Conservation (phyloP, 805 yeast species). For the Allodekkera sacchari region DNA sequence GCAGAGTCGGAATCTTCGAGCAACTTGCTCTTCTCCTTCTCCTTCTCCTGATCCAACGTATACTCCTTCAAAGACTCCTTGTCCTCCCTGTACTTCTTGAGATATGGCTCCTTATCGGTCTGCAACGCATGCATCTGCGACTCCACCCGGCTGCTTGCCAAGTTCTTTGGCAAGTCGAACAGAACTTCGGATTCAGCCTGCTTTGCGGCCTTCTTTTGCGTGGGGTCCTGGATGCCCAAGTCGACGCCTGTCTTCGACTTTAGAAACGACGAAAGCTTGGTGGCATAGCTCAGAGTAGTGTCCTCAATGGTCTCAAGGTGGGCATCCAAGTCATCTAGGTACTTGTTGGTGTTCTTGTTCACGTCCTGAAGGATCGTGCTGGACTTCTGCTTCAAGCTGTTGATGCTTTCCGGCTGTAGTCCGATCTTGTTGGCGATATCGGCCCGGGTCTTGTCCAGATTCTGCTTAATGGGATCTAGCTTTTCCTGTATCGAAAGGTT, state of each 20-base stretch:
- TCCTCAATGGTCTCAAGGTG: conserved; percentile 69
- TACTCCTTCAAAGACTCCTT: conserved; percentile 25
- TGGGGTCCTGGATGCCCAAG: conserved; percentile 8
- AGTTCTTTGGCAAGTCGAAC: conserved; percentile 34
- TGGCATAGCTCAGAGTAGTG: conserved; percentile 52
- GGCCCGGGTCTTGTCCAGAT: conserved; percentile 11
- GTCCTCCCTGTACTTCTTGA: conserved; percentile 25
- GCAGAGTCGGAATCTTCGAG: conserved; percentile 38
- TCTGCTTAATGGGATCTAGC: conserved; percentile 7
- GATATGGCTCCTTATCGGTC: conserved; percentile 37
- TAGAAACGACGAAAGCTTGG: conserved; percentile 50
- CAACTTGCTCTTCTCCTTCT: conserved; percentile 32
- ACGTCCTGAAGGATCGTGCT: conserved; percentile 18
- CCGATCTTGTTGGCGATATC: conserved; percentile 8
- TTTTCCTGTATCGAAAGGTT: conserved; percentile 9
- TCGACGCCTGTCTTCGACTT: conserved; percentile 12
- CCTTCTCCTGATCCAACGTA: conserved; percentile 37
- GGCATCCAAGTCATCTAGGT: conserved; percentile 63
- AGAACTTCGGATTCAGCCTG: conserved; percentile 33
- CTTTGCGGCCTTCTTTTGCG: conserved; percentile 8
- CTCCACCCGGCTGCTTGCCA: conserved; percentile 49
- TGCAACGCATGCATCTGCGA: conserved; percentile 52
- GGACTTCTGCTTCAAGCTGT: conserved; percentile 8
- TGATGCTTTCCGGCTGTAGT: not conserved
- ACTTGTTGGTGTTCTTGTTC: conserved; percentile 45